A percentile compares a stretch with the other conserved stretches of the same genome.
These are phyloP conservation scores for Leishmania martiniquensis DNA, from an alignment of 208 protist genomes.

Conservation along the genomic window DNA sequence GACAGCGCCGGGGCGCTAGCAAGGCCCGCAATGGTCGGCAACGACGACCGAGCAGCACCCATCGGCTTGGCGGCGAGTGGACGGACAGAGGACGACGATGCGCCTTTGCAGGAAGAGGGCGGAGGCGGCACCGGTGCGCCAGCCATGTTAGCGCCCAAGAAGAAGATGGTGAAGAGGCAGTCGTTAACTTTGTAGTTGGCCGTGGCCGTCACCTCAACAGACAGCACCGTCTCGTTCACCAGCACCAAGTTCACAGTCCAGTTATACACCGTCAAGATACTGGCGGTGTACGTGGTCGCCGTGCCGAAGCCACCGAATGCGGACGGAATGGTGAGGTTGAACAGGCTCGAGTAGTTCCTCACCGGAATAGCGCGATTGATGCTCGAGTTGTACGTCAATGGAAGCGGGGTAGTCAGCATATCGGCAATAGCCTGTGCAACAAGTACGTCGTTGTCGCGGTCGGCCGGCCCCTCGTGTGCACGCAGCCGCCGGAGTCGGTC, in stretches of 20 bases:
- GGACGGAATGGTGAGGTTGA: conserved; percentile 12
- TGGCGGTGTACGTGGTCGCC: not conserved
- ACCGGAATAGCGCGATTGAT: conserved; percentile 18
- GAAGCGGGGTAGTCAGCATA: not conserved
- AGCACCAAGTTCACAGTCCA: conserved; percentile 22
- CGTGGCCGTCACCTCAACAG: conserved; percentile 17
- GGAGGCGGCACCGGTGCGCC: conserved; percentile 1
- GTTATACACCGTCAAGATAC: not conserved
- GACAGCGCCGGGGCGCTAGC: not conserved
- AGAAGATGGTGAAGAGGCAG: conserved; percentile 38
- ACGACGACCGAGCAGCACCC: not conserved
- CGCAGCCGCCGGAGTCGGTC: conserved; percentile 2
- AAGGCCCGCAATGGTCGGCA: not conserved
- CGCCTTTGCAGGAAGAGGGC: not conserved
- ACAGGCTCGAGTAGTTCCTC: not conserved
- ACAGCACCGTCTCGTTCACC: conserved; percentile 11
- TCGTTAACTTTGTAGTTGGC: conserved; percentile 4
- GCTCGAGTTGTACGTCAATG: not conserved
- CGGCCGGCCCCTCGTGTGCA: not conserved
- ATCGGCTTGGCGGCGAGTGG: not conserved
- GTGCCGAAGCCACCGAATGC: conserved; percentile 21
- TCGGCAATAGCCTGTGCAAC: not conserved
- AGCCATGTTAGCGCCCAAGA: conserved; percentile 24
- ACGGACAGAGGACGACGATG: no score
- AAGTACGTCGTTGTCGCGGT: conserved; percentile 2